These are phyloP conservation scores for Arthroderma uncinatum DNA, from an alignment of 2,329 filamentous ascomycete species.

Conservation along the genomic window DNA sequence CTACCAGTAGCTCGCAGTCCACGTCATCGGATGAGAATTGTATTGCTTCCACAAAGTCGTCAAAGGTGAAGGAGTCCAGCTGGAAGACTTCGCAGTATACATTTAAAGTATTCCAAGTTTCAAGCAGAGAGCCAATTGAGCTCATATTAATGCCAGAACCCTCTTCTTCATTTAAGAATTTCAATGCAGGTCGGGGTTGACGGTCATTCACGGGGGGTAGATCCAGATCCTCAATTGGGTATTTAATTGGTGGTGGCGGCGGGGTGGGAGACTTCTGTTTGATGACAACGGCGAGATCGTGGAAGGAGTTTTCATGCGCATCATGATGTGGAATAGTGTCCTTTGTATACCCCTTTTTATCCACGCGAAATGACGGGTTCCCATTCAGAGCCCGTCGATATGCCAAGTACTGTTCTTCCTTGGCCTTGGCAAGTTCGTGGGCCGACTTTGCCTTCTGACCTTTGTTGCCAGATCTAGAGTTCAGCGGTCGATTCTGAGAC, in stretches of 20 bases:
- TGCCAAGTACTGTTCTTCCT: constrained; percentile 39
- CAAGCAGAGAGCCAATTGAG: constrained; percentile 72
- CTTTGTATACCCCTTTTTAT: constrained; percentile 13
- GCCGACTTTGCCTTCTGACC: constrained; percentile 50
- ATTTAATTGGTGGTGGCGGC: constrained; percentile 64
- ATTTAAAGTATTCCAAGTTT: constrained; percentile 93
- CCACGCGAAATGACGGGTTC: constrained; percentile 31
- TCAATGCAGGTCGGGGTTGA: constrained; percentile 57
- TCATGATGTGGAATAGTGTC: not conserved
- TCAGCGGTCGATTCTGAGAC: constrained; percentile 48
- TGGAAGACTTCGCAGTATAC: constrained; percentile 95
- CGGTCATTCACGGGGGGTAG: constrained; percentile 54
- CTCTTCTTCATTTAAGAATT: constrained; percentile 56
- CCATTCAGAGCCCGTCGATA: constrained; percentile 38
- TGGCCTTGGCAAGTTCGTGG: constrained; percentile 37
- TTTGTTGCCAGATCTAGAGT: constrained; percentile 63
- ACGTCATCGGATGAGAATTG: constrained; percentile 60
- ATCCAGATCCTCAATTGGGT: constrained; percentile 89
- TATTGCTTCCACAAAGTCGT: constrained; percentile 87
- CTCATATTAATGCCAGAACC: constrained; percentile 55
- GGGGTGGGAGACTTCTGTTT: constrained; percentile 23
- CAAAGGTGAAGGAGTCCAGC: constrained; percentile 93
- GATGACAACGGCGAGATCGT: constrained; percentile 9
- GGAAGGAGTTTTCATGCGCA: not conserved
- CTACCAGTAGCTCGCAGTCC: constrained; percentile 74